phyloP scores from a whole-genome alignment of 257 asterid genomes.

The Penstemon barbatus region DNA sequence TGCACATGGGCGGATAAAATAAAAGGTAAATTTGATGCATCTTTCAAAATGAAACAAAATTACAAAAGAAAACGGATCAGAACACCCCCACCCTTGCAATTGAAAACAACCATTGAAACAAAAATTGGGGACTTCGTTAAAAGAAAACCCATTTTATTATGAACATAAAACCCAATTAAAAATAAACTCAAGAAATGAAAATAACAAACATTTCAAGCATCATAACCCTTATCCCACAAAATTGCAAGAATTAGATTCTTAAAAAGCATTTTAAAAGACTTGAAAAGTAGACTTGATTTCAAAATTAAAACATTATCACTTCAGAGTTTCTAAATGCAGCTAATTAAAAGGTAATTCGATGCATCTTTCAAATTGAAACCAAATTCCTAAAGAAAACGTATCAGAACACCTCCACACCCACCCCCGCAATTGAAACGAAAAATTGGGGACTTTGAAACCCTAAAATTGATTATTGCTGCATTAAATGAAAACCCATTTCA shows the following conservation, averaged over 20 bases:
- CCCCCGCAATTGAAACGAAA: neutral
- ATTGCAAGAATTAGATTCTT: neutral
- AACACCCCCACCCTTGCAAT: too few relatives aligned
- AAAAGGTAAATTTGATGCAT: too few relatives aligned
- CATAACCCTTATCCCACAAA: neutral
- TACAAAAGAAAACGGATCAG: too few relatives aligned
- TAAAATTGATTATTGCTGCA: neutral
- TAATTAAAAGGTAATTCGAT: too few relatives aligned
- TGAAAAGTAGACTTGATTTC: neutral
- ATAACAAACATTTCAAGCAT: too few relatives aligned
- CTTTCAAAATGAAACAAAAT: too few relatives aligned
- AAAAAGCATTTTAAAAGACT: neutral
- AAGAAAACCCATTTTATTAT: constrained; percentile 17
- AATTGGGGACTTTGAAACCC: constrained; percentile 2
- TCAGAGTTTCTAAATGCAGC: neutral
- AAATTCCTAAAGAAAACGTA: too few relatives aligned
- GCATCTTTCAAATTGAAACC: too few relatives aligned
- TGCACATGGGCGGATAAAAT: too few relatives aligned
- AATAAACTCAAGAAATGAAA: neutral
- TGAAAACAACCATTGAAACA: too few relatives aligned
- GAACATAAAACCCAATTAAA: neutral
- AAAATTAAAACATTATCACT: neutral
- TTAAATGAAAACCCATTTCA: constrained; percentile 29
- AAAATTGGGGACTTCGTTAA: neutral
- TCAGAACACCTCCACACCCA: constrained; percentile 8